These are phyloP conservation scores for Castanea crenata DNA, from an alignment of 306 rosid species.

Conservation along the genomic window DNA sequence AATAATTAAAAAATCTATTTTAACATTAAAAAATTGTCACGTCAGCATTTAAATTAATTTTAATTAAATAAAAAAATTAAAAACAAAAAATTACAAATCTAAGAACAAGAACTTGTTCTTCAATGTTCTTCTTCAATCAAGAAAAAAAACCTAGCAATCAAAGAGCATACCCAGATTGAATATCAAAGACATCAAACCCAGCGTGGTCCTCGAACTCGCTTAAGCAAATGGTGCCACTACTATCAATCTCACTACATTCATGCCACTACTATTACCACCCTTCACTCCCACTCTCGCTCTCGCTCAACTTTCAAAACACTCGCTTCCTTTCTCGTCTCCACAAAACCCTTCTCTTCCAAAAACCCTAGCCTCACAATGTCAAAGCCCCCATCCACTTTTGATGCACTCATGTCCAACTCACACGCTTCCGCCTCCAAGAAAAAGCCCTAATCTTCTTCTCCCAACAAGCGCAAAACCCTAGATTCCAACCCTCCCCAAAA, in stretches of 20 bases:
- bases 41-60: no score
- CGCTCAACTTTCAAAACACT: constrained; percentile 14
- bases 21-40: no score
- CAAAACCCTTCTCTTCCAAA: constrained; percentile 8
- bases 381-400: constrained; percentile 69
- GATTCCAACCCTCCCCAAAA: not conserved
- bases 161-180: no score
- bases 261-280: not conserved
- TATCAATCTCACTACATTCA: constrained; percentile 29
- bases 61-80: no score
- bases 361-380: constrained; percentile 42
- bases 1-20: no score
- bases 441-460: constrained; percentile 41
- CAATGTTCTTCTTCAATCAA: no score
- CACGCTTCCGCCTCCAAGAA: constrained; percentile 70
- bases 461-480: constrained; percentile 58
- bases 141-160: no score
- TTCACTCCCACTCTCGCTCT: constrained; percentile 6
- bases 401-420: constrained; percentile 71
- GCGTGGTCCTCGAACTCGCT: no score
- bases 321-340: constrained; percentile 11
- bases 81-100: no score
- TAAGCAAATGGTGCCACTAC: no score
- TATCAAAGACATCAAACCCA: no score
- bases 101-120: no score